These are phyloP conservation scores for Venturia pyrina DNA, from an alignment of 2,329 filamentous ascomycete genomes.

Conservation along the genomic window DNA sequence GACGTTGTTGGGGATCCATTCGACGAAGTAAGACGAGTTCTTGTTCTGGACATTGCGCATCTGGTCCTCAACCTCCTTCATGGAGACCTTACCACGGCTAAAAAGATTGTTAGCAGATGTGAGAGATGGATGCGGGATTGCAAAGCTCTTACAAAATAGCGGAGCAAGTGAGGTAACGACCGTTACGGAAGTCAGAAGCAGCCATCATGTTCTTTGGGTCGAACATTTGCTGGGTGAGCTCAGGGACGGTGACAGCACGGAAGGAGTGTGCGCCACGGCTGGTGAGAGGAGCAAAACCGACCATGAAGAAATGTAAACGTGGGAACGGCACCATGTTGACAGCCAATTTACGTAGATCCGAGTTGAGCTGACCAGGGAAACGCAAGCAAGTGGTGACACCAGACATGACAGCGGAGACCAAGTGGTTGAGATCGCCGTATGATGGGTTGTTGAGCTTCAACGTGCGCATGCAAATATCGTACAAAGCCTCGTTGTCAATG, in stretches of 20 bases:
- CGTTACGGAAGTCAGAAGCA: slow-evolving; percentile 98
- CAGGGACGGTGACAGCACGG: slow-evolving; percentile 93
- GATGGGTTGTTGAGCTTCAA: slow-evolving; percentile 98
- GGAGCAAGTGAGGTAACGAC: slow-evolving; percentile 98
- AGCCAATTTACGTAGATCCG: slow-evolving; percentile 96
- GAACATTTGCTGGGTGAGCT: slow-evolving; percentile 99
- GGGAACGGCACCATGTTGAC: slow-evolving; percentile 99
- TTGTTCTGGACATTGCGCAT: slow-evolving; percentile 99
- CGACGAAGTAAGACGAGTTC: slow-evolving; percentile 98
- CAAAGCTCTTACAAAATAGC: slow-evolving; percentile 68
- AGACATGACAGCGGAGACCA: slow-evolving; percentile 99
- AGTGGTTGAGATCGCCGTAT: slow-evolving; percentile 98
- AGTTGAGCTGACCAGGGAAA: slow-evolving; percentile 99
- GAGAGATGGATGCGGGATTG: slow-evolving; percentile 13
- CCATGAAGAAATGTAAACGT: slow-evolving; percentile 99
- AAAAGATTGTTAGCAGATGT: slow-evolving; percentile 21
- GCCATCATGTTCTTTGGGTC: slow-evolving; percentile 99
- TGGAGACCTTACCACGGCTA: slow-evolving; percentile 96
- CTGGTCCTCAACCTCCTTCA: slow-evolving; percentile 99
- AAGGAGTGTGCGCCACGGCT: slow-evolving; percentile 86
- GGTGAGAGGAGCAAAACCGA: slow-evolving; percentile 97
- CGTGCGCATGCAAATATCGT: slow-evolving; percentile 99
- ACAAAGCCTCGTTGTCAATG: slow-evolving; percentile 99
- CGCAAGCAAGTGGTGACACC: slow-evolving; percentile 97
- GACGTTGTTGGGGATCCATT: slow-evolving; percentile 99